Conservation (phyloP, 2,329 filamentous ascomycete genomes). For the Fusarium sp. region DNA sequence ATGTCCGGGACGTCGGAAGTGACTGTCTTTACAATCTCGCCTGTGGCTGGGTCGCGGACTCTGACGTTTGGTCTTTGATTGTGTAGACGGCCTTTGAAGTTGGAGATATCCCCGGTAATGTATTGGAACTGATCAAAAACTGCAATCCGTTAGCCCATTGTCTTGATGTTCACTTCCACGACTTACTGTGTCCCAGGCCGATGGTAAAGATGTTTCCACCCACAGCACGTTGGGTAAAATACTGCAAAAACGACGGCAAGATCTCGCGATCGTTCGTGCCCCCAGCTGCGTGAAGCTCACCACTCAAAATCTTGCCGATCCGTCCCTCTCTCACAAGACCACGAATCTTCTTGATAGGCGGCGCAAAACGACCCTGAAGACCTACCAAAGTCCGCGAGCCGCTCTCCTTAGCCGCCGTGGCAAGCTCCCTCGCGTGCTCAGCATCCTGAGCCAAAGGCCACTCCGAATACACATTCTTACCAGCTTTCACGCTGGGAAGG, state of each 20-base stretch:
- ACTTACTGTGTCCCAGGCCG: slow-evolving; percentile 60
- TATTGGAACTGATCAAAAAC: slow-evolving; percentile 63
- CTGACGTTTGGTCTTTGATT: slow-evolving; percentile 61
- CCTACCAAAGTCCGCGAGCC: slow-evolving; percentile 63
- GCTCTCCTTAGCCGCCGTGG: slow-evolving; percentile 52
- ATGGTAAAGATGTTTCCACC: slow-evolving; percentile 64
- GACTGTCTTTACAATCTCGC: slow-evolving; percentile 53
- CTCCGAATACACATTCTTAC: slow-evolving; percentile 70
- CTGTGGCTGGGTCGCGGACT: slow-evolving; percentile 53
- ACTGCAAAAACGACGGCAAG: slow-evolving; percentile 58
- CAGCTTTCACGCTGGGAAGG: slow-evolving; percentile 64
- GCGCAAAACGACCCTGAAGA: slow-evolving; percentile 65
- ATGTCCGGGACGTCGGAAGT: slow-evolving; percentile 63
- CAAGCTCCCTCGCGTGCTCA: slow-evolving; percentile 60
- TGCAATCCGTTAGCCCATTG: slow-evolving; percentile 34
- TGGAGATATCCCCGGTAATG: slow-evolving; percentile 62
- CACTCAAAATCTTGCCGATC: slow-evolving; percentile 69
- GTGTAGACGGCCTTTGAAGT: slow-evolving; percentile 59
- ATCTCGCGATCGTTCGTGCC: slow-evolving; percentile 55
- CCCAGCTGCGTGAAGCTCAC: slow-evolving; percentile 59
- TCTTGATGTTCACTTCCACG: rapidly evolving
- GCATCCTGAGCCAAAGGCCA: slow-evolving; percentile 69
- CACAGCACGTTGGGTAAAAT: slow-evolving; percentile 64
- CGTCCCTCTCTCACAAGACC: slow-evolving; percentile 61
- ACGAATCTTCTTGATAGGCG: slow-evolving; percentile 61